Percentiles rank a stretch among this genome's conserved stretches.
Conservation (phyloP, 2,329 filamentous ascomycete species). For the Trichoderma brevicompactum region DNA sequence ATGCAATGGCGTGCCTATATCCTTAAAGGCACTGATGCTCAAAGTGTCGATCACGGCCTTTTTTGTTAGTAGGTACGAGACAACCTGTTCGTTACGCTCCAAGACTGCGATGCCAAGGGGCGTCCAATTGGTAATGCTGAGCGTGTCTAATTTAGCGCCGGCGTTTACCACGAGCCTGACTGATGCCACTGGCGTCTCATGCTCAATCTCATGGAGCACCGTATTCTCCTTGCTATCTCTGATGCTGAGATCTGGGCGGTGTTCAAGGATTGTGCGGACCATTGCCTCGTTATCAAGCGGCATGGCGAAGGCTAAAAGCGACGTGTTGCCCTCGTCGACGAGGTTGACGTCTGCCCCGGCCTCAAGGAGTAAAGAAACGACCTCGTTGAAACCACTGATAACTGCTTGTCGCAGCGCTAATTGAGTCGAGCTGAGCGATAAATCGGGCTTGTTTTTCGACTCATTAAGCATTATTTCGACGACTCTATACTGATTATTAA, state of each 20-base stretch:
- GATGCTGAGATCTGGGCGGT: neutral
- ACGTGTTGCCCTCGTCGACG: neutral
- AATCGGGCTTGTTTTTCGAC: constrained; percentile 1
- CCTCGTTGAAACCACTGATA: neutral
- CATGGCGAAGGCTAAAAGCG: neutral
- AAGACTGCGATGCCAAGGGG: neutral
- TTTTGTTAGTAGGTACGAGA: neutral
- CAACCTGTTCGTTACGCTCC: neutral
- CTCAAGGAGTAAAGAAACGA: constrained; percentile 1
- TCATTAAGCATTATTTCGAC: constrained; percentile 8
- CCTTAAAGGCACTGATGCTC: neutral
- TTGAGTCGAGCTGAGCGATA: neutral
- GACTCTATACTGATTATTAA: neutral
- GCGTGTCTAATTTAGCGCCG: neutral
- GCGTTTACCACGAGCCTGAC: constrained; percentile 1
- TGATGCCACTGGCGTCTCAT: neutral
- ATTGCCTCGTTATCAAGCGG: neutral
- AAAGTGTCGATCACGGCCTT: neutral
- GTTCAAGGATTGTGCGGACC: neutral
- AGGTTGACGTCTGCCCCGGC: neutral
- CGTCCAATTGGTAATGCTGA: neutral
- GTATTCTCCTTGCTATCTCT: neutral
- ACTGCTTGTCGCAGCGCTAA: neutral
- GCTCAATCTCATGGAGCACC: neutral
- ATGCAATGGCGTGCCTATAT: neutral